Percentiles rank a stretch among this genome's conserved stretches.
phyloP scores from a whole-genome alignment of 495 filamentous ascomycete species.

The Bombardia bombarda region DNA sequence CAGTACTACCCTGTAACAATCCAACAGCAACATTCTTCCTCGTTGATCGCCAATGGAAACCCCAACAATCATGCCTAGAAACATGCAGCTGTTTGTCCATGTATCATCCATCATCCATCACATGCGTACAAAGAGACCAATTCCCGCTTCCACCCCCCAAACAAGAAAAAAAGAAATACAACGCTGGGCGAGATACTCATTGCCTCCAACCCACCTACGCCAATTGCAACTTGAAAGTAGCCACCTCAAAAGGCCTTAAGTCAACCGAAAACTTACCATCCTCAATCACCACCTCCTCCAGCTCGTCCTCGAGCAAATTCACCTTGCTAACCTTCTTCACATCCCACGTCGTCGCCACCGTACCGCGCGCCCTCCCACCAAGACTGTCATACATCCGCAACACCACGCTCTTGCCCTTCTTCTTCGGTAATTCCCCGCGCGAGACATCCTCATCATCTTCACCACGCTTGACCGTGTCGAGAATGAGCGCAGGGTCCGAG shows the following conservation, averaged over 20 bases:
- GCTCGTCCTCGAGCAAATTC: slow-evolving; percentile 69
- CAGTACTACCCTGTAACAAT: too few relatives aligned
- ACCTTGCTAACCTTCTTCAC: slow-evolving; percentile 73
- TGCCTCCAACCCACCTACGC: too few relatives aligned
- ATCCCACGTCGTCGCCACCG: slow-evolving; percentile 53
- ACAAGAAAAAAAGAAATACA: too few relatives aligned
- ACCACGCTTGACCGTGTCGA: slow-evolving; percentile 84
- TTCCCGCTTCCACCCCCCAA: too few relatives aligned
- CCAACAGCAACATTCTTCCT: too few relatives aligned
- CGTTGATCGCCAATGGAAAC: too few relatives aligned
- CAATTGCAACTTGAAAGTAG: slow-evolving; percentile 72
- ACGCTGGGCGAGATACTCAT: too few relatives aligned
- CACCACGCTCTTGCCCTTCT: slow-evolving; percentile 70
- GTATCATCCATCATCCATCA: too few relatives aligned
- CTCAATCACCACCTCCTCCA: slow-evolving; percentile 46
- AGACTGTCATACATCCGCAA: slow-evolving; percentile 83
- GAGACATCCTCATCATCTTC: slow-evolving; percentile 93
- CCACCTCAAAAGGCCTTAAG: slow-evolving; percentile 83
- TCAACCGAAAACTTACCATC: slow-evolving; percentile 53
- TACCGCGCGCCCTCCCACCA: slow-evolving; percentile 69
- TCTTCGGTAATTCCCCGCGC: slow-evolving; percentile 55
- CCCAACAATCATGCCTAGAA: too few relatives aligned
- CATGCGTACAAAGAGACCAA: too few relatives aligned
- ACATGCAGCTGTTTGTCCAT: too few relatives aligned
- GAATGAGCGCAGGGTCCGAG: slow-evolving; percentile 48